Evolutionary conservation across 2,329 filamentous ascomycete genomes (phyloP).

Genomic region (Stromatinia cepivora): DNA sequence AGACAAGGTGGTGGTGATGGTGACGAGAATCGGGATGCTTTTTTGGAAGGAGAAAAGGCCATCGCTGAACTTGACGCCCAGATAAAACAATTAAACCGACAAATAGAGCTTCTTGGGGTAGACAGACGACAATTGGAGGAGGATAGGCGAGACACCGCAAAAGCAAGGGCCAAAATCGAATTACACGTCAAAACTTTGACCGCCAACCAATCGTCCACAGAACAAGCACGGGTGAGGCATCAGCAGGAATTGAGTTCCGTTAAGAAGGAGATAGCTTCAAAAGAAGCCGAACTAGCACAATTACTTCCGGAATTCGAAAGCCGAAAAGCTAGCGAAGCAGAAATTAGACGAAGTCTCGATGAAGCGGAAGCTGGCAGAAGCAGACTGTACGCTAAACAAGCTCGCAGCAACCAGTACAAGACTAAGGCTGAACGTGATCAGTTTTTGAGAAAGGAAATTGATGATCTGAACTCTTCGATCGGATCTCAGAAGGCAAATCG

Average conservation of each 20-base stretch:
- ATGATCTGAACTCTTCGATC: conserved; percentile 74
- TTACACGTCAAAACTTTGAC: conserved; percentile 77
- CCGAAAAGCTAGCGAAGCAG: conserved; percentile 70
- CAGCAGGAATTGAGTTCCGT: conserved; percentile 72
- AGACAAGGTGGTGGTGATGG: conserved; percentile 81
- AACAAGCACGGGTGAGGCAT: conserved; percentile 70
- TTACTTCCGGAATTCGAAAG: conserved; percentile 76
- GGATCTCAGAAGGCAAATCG: conserved; percentile 81
- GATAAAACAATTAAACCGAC: conserved; percentile 76
- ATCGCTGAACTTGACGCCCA: conserved; percentile 75
- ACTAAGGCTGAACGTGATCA: conserved; percentile 86
- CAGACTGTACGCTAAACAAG: conserved; percentile 89
- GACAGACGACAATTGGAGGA: conserved; percentile 87
- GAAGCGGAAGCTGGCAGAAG: conserved; percentile 72
- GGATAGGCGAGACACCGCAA: conserved; percentile 80
- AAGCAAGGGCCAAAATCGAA: conserved; percentile 80
- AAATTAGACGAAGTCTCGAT: conserved; percentile 70
- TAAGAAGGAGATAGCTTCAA: conserved; percentile 69
- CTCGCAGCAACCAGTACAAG: conserved; percentile 80
- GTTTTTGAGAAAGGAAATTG: conserved; percentile 77
- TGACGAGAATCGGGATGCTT: conserved; percentile 75
- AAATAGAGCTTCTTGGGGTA: conserved; percentile 79
- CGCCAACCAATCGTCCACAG: conserved; percentile 78
- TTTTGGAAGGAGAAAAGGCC: conserved; percentile 75
- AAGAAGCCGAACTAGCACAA: conserved; percentile 72